Percentiles rank a stretch among this genome's conserved stretches.
Evolutionary conservation across 2,329 filamentous ascomycete genomes (phyloP).

Genomic region (Claviceps sorghi): DNA sequence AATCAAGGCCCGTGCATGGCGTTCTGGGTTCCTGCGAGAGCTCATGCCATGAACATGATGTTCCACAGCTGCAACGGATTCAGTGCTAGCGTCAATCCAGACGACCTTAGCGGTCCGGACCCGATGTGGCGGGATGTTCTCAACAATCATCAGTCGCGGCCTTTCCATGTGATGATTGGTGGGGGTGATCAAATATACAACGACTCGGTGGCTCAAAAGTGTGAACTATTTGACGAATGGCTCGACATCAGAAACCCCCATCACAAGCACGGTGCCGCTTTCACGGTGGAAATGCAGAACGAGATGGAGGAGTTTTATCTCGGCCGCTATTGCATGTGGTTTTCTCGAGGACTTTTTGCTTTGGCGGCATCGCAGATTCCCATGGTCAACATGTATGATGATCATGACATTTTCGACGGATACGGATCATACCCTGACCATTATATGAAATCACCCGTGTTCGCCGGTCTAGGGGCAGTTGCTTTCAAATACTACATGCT

Average conservation of each 20-base stretch:
- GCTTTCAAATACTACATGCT: constrained; percentile 99
- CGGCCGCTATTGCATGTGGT: constrained; percentile 83
- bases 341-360: constrained; percentile 88
- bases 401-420: constrained; percentile 84
- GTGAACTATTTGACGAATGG: constrained; percentile 70
- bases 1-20: constrained; percentile 77
- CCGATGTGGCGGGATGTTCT: constrained; percentile 94
- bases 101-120: constrained; percentile 80
- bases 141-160: constrained; percentile 76
- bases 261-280: constrained; percentile 64
- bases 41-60: constrained; percentile 94
- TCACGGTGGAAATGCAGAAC: constrained; percentile 68
- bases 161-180: constrained; percentile 97
- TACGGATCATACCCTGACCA: constrained; percentile 86
- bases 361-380: constrained; percentile 88
- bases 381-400: constrained; percentile 97
- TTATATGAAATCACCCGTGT: constrained; percentile 83
- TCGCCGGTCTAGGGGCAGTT: constrained; percentile 75
- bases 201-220: constrained; percentile 64
- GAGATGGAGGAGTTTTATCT: constrained; percentile 84
- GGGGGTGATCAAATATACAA: constrained; percentile 97
- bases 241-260: constrained; percentile 63
- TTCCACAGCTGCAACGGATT: constrained; percentile 98
- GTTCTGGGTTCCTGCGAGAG: constrained; percentile 84
- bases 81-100: constrained; percentile 60